Evolutionary conservation across 2,329 filamentous ascomycete species (phyloP), one percentile per base, ranked within the genome.

Genomic region (Claviceps africana): DNA sequence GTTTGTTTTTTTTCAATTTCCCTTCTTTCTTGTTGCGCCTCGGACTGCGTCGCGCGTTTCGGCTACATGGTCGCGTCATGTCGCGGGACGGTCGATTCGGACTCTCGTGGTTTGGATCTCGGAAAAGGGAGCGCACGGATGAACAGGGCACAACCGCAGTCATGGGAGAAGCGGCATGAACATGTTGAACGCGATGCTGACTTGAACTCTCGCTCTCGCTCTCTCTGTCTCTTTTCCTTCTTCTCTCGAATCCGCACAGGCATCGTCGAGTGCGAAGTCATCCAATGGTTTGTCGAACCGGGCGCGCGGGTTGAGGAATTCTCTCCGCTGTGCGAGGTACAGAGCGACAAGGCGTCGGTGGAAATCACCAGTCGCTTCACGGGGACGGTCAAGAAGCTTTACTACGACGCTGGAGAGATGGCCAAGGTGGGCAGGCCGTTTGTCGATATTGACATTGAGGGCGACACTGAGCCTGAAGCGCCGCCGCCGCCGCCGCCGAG

Each of bases 281-380:
- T 97, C 62, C 93, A 98, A 73, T 98, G 93, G 93, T 98, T 97
- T 67, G 91, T 98, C 58, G 86, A 96, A 70, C 89, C 94, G 48
- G 91, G 90, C 54, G 93, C 93, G 37, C 83, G 86, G 53, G 90
- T 98, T 61, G 90, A 98, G 72, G 91, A 98, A 72, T 98, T 95
- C 78, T 93, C 94, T 60, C 93, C 91, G 55, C 78, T 98, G 47
- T 98, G 93, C 71, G 93, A 98, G 72, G 94, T 98, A 45, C 93
- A 97, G 67, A 96, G 90, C 62, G 93, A 98, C 72, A 98, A 98
- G 70, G 93, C 93, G 48, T 81, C 81, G 1, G 80, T 83, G 22
- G 79, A 97, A 76, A 98, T 98, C 60, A 97, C 93, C 40, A 96
- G 90, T 62, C 84, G 93, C 51, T 98, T 95, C 68, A 83, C 90